Base-by-base conservation (phyloP, 164 flowering plant species). In the Vitis labrusca region DNA sequence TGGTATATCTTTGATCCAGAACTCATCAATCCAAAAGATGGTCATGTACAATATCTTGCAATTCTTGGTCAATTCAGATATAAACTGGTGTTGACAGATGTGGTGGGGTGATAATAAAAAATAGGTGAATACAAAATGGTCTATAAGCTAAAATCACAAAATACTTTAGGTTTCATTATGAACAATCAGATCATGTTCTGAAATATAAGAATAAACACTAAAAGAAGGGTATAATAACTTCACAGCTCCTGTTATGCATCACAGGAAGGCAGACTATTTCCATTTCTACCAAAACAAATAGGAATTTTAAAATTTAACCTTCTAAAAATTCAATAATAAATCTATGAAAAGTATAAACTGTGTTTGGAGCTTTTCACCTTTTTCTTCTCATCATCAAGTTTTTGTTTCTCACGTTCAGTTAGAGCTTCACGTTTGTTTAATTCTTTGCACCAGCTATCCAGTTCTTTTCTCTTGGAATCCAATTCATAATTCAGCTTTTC, bases 361-460 rank as follows among this genome's bases (percentile, higher is more conserved):
- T 0, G 5, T 37, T 37, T 5, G 44, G 44, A 37, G 44, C 44
- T 6, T 3, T 37, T 79, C 56, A 85, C 93, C 93, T 81, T 83
- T 69, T 78, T 60, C 76, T 77, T 89, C 69, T 89, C 93, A 68
- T 87, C 93, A 9, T 85, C 88, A 72, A 89, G 87, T 59, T 85
- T 86, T 61, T 79, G 82, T 49, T 84, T 85, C 74, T 88, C 90
- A 23, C 79, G 82, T 68, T 89, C 93, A 71, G 91, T 89, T 47
- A 79, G 54, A 2, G 84, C 82, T 77, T 87, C 93, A 49, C 81
- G 81, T 67, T 80, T 89, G 65, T 79, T 83, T 67, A 87, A 64
- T 55, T 87, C 79, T 77, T 71, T 89, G 76, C 74, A 79, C 84
- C 91, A 72, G 1, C 50, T 9, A 71, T 89, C 87, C 64, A 89